Percentiles rank a stretch among this genome's conserved stretches.
phyloP scores from a whole-genome alignment of 768 basidiomycete genomes.

The Chiua virens region DNA sequence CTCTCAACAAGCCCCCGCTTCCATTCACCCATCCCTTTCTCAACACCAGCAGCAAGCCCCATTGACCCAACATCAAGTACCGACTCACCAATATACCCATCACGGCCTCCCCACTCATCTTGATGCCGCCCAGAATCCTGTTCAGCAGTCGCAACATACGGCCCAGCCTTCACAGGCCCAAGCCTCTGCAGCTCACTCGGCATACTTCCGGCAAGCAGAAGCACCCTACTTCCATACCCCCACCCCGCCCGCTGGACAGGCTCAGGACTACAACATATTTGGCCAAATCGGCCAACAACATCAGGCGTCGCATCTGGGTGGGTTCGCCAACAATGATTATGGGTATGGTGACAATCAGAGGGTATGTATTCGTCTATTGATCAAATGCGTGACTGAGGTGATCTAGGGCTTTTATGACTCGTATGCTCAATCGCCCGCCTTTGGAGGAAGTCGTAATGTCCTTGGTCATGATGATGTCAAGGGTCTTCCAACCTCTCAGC shows the following conservation, averaged over 20 bases:
- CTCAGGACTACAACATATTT: constrained; percentile 63
- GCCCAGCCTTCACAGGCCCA: constrained; percentile 36
- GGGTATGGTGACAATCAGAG: constrained; percentile 66
- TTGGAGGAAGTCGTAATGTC: constrained; percentile 57
- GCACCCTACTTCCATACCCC: constrained; percentile 75
- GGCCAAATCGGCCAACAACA: constrained; percentile 63
- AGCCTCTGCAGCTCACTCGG: constrained; percentile 60
- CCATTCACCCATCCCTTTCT: constrained; percentile 27
- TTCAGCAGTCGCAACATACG: constrained; percentile 44
- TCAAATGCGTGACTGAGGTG: constrained; percentile 14
- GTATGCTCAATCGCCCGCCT: constrained; percentile 63
- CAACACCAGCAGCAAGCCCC: constrained; percentile 35
- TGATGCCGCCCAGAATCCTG: constrained; percentile 51
- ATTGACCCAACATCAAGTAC: constrained; percentile 37
- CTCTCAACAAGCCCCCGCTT: constrained; percentile 33
- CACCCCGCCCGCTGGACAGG: constrained; percentile 68
- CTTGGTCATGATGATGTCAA: constrained; percentile 79
- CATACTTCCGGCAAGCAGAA: constrained; percentile 71
- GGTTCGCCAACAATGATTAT: constrained; percentile 67
- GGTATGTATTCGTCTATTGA: constrained; percentile 39
- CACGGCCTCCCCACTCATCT: constrained; percentile 64
- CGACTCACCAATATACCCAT: constrained; percentile 55
- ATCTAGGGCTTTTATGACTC: constrained; percentile 74
- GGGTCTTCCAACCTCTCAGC: constrained; percentile 59
- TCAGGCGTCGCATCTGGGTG: constrained; percentile 47